A percentile compares a stretch with the other conserved stretches of the same genome.
phyloP scores from a whole-genome alignment of 2,329 filamentous ascomycete species.

The Colletotrichum lentis region DNA sequence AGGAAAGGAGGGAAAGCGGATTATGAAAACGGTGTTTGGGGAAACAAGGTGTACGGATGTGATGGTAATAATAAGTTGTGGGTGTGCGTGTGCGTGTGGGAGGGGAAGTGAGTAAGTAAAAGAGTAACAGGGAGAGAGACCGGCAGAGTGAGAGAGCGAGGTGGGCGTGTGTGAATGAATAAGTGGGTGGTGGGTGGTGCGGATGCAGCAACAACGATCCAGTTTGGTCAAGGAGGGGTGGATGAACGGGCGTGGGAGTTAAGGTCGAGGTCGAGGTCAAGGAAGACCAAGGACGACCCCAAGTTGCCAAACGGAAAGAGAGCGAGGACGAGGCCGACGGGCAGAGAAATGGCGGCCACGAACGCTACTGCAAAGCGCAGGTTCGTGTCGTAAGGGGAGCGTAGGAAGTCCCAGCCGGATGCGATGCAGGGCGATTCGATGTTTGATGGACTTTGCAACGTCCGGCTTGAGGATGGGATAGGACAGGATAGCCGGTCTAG shows the following conservation, averaged over 20 bases:
- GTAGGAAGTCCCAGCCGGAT: conserved; percentile 31
- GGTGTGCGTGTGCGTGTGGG: conserved; percentile 2
- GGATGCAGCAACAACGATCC: conserved; percentile 17
- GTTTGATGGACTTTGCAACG: neutral
- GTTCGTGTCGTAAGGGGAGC: conserved; percentile 28
- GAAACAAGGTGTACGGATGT: conserved; percentile 27
- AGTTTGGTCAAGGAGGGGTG: neutral
- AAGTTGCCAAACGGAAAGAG: neutral
- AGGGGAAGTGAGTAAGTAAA: conserved; percentile 13
- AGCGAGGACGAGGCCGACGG: neutral
- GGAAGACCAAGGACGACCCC: neutral
- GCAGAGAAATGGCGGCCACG: neutral
- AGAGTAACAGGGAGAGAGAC: conserved; percentile 1
- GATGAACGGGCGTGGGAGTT: neutral
- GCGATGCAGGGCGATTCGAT: conserved; percentile 31
- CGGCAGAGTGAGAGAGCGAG: conserved; percentile 5
- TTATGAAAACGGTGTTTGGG: conserved; percentile 4
- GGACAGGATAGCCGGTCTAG: neutral
- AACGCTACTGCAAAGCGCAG: conserved; percentile 31
- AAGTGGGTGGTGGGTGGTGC: conserved; percentile 33
- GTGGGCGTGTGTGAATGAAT: conserved; percentile 26
- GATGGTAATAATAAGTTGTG: conserved; percentile 26
- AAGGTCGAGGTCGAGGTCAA: conserved; percentile 9
- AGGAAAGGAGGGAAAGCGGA: neutral
- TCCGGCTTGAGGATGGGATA: conserved; percentile 19